Evolutionary conservation across 495 filamentous ascomycete genomes (phyloP).

Genomic region (Baudoinia panamericana): DNA sequence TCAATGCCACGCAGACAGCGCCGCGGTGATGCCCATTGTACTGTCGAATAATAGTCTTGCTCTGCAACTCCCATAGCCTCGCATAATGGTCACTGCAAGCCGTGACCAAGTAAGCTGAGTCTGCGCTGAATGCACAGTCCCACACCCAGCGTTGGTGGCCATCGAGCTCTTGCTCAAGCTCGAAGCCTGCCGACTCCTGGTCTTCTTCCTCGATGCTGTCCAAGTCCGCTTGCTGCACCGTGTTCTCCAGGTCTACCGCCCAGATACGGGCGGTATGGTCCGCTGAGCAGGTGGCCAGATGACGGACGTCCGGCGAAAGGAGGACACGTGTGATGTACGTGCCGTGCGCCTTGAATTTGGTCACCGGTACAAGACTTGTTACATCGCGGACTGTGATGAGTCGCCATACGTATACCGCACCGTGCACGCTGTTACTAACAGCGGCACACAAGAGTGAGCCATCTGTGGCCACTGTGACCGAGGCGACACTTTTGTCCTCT

Average conservation of each 20-base stretch:
- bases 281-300: slow-evolving; percentile 91
- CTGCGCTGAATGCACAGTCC: slow-evolving; percentile 97
- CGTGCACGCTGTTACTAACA: slow-evolving; percentile 64
- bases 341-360: slow-evolving; percentile 82
- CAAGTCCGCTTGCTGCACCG: slow-evolving; percentile 20
- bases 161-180: slow-evolving; percentile 76
- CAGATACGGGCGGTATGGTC: slow-evolving; percentile 98
- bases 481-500: slow-evolving; percentile 81
- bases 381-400: slow-evolving; percentile 71
- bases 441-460: slow-evolving; percentile 84
- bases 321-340: slow-evolving; percentile 92
- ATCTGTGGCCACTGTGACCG: slow-evolving; percentile 91
- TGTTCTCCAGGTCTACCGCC: slow-evolving; percentile 51
- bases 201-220: not conserved
- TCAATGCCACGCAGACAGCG: slow-evolving; percentile 88
- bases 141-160: slow-evolving; percentile 97
- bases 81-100: slow-evolving; percentile 97
- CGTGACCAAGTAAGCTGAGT: slow-evolving; percentile 94
- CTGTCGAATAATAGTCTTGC: slow-evolving; percentile 82
- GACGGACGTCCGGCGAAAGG: slow-evolving; percentile 91
- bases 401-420: slow-evolving; percentile 93
- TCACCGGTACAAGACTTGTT: slow-evolving; percentile 79
- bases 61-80: slow-evolving; percentile 80
- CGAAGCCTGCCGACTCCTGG: slow-evolving; percentile 44
- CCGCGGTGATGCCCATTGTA: slow-evolving; percentile 97